Evolutionary conservation across 257 asterid species (phyloP), one percentile per base, ranked within the genome.

Genomic region (Mitragyna speciosa): DNA sequence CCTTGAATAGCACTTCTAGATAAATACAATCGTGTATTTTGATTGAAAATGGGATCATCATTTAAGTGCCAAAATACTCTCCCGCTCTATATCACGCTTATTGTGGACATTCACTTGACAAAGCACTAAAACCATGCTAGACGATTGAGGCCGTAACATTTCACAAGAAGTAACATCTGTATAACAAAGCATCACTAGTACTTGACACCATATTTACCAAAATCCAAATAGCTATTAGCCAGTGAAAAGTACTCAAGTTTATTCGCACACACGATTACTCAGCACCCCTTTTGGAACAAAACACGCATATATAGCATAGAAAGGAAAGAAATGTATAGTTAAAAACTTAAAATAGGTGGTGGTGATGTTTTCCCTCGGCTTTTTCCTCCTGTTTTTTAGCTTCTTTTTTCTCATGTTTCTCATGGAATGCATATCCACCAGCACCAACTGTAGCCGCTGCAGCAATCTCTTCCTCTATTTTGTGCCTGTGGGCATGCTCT

Each of bases 391-490:
- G 90, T 54, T 91, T 79, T 79, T 87, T 83, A 8, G 87, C 81
- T 54, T 87, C 94, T 43, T 94, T 90, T 87, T 93, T 90, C 76
- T 89, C 90, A 65, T 90, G 96, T 70, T 87, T 92, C 88, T 93
- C 98, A 43, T 93, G 97, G 90, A 90, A 84, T 0, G 84, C 89
- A 71, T 83, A 92, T 0, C 94, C 97, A 64, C 97, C 92, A 0
- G 90, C 74, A 17, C 96, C 98, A 0, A 91, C 88, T 0, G 91
- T 92, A 1, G 51, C 86, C 0, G 83, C 85, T 0, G 90, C 93
- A 15, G 87, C 96, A 1, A 92, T 36, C 82, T 80, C 94, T 86
- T 88, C 97, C 87, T 89, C 91, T 77, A 84, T 82, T 76, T 87
- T 85, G 85, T 93, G 97, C 69, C 76, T 76, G 79, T 89, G 90